Conservation (phyloP, 192 early-diverging fungal genomes). For the Podila clonocystis region DNA sequence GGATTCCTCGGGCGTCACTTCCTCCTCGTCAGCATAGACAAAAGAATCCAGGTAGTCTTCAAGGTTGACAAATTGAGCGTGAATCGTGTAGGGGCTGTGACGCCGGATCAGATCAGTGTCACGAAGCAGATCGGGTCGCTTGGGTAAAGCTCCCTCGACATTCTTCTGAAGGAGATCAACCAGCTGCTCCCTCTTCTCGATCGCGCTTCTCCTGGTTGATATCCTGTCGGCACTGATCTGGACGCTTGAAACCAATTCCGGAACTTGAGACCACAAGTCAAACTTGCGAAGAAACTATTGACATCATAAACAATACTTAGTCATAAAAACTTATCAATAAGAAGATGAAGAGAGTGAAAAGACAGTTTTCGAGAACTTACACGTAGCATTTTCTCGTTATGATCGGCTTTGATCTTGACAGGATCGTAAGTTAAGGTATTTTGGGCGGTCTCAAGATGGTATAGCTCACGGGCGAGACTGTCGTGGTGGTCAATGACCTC, state of each 20-base stretch:
- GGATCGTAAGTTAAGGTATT: conserved; percentile 64
- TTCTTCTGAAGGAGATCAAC: conserved; percentile 59
- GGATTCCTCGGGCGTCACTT: conserved; percentile 59
- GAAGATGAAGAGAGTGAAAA: not conserved
- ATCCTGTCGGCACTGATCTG: conserved; percentile 50
- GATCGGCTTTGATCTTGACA: conserved; percentile 56
- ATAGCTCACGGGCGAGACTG: conserved; percentile 63
- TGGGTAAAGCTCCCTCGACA: conserved; percentile 36
- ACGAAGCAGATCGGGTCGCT: conserved; percentile 13
- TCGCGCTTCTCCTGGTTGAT: conserved; percentile 54
- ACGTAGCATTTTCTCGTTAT: conserved; percentile 64
- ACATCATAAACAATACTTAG: not conserved
- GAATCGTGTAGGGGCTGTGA: conserved; percentile 4
- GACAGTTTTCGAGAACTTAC: conserved; percentile 33
- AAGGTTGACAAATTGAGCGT: conserved; percentile 32
- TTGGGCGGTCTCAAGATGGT: conserved; percentile 64
- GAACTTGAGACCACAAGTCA: conserved; percentile 61
- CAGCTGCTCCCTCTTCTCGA: conserved; percentile 54
- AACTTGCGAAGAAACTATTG: conserved; percentile 38
- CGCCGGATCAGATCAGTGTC: conserved; percentile 15
- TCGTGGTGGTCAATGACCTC: conserved; percentile 63
- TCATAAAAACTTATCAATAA: too few species aligned
- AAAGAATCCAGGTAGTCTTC: conserved; percentile 63
- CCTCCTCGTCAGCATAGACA: conserved; percentile 70
- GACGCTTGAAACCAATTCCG: conserved; percentile 55